Evolutionary conservation across 768 basidiomycete species (phyloP).

Genomic region (Russula dissimulans): DNA sequence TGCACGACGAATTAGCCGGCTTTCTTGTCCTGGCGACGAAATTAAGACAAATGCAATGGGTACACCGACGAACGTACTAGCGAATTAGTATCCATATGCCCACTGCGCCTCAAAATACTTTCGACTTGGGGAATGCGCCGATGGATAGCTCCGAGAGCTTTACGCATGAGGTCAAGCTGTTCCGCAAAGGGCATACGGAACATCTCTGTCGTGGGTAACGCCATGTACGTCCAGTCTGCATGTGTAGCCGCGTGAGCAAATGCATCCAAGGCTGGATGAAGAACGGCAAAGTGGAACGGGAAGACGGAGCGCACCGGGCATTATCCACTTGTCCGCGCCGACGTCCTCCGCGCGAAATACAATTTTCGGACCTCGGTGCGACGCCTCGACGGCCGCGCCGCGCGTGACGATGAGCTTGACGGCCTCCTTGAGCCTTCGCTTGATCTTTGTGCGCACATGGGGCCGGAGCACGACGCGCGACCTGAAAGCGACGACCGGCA

Average conservation of each 20-base stretch:
- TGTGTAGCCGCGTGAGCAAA: no score
- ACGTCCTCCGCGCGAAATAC: slow-evolving; percentile 6
- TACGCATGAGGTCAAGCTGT: slow-evolving; percentile 2
- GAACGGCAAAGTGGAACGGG: not conserved
- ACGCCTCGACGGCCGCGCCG: slow-evolving; percentile 2
- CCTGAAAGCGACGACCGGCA: not conserved
- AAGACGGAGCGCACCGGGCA: not conserved
- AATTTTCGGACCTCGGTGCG: not conserved
- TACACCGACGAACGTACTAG: not conserved
- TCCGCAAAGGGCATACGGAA: slow-evolving; percentile 5
- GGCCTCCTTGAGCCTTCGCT: slow-evolving; percentile 4
- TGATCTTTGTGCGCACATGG: not conserved
- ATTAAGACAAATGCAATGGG: no score
- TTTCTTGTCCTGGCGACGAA: no score
- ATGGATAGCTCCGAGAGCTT: not conserved
- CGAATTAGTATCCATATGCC: not conserved
- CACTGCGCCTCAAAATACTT: not conserved
- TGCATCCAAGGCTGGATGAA: not conserved
- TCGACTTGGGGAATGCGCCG: not conserved
- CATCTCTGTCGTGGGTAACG: not conserved
- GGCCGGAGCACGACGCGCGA: not conserved
- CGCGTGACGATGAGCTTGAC: slow-evolving; percentile 10
- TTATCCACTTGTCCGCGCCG: slow-evolving; percentile 13
- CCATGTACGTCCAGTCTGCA: slow-evolving; percentile 15
- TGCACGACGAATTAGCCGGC: no score